These are phyloP conservation scores for Oryza glumipatula DNA, from an alignment of 176 grass and related monocot species.

Conservation along the genomic window DNA sequence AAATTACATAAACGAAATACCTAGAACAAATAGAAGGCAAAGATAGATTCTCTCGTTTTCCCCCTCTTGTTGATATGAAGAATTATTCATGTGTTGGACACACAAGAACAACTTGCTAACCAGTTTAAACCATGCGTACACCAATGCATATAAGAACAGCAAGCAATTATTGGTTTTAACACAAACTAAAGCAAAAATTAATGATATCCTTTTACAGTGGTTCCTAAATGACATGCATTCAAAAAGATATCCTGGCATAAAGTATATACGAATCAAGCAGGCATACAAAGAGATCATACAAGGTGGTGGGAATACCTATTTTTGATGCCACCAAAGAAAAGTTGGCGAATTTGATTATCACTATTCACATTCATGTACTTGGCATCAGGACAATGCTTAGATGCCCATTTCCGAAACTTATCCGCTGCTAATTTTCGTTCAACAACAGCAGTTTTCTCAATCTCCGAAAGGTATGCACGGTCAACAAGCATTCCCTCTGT, in stretches of 20 bases:
- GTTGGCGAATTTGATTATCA: conserved; percentile 83
- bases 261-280: conserved; percentile 7
- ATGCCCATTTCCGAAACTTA: conserved; percentile 85
- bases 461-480: conserved; percentile 71
- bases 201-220: not conserved
- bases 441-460: conserved; percentile 75
- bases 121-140: not conserved
- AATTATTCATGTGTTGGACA: not conserved
- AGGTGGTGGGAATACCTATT: conserved; percentile 61
- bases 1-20: conserved; percentile 29
- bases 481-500: conserved; percentile 86
- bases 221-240: conserved; percentile 11
- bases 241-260: not conserved
- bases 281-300: conserved; percentile 6
- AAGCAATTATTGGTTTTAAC: conserved; percentile 3
- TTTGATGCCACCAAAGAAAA: conserved; percentile 76
- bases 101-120: not conserved
- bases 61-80: conserved; percentile 7
- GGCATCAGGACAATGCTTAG: conserved; percentile 76
- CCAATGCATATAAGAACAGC: not conserved
- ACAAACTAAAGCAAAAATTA: not conserved
- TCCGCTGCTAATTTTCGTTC: conserved; percentile 67
- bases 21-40: not conserved
- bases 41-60: conserved; percentile 14
- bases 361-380: conserved; percentile 95